Percentiles rank a stretch among this genome's conserved stretches.
phyloP scores from a whole-genome alignment of 805 yeast species.

The Metschnikowia picachoensis region DNA sequence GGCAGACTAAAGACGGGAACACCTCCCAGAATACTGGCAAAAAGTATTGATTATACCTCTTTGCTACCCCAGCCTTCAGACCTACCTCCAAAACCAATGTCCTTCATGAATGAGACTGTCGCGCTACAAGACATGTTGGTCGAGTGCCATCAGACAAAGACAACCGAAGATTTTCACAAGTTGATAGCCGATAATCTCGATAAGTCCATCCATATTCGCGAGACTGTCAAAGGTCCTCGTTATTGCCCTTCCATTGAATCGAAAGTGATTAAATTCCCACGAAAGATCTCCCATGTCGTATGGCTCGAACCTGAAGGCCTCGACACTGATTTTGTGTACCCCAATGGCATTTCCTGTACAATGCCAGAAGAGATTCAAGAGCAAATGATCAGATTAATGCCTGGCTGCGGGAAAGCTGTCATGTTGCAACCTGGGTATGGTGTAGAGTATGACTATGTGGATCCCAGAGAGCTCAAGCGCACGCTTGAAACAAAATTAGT shows the following conservation, averaged over 20 bases:
- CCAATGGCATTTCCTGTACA: constrained; percentile 93
- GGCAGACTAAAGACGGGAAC: constrained; percentile 97
- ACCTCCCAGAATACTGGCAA: constrained; percentile 80
- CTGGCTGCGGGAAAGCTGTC: constrained; percentile 83
- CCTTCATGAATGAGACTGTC: constrained; percentile 71
- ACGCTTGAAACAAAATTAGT: constrained; percentile 81
- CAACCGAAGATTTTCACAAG: constrained; percentile 72
- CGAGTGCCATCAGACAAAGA: constrained; percentile 70
- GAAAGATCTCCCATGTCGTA: constrained; percentile 70
- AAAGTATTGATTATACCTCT: constrained; percentile 63
- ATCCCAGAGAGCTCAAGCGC: constrained; percentile 78
- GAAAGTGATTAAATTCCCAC: constrained; percentile 75
- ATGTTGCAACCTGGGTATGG: constrained; percentile 97
- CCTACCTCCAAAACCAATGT: constrained; percentile 83
- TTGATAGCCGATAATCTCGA: constrained; percentile 67
- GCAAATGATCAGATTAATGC: constrained; percentile 67
- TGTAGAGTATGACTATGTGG: constrained; percentile 96
- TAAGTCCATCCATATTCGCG: constrained; percentile 84
- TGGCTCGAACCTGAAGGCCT: constrained; percentile 98
- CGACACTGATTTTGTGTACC: constrained; percentile 82
- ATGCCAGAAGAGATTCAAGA: constrained; percentile 93
- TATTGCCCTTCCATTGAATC: constrained; percentile 97
- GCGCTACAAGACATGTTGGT: constrained; percentile 54
- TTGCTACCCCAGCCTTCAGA: constrained; percentile 77
- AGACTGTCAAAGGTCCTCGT: constrained; percentile 93